Evolutionary conservation across 2,329 filamentous ascomycete species (phyloP), one percentile per base, ranked within the genome.

Genomic region (Myriosclerotinia duriaeana): DNA sequence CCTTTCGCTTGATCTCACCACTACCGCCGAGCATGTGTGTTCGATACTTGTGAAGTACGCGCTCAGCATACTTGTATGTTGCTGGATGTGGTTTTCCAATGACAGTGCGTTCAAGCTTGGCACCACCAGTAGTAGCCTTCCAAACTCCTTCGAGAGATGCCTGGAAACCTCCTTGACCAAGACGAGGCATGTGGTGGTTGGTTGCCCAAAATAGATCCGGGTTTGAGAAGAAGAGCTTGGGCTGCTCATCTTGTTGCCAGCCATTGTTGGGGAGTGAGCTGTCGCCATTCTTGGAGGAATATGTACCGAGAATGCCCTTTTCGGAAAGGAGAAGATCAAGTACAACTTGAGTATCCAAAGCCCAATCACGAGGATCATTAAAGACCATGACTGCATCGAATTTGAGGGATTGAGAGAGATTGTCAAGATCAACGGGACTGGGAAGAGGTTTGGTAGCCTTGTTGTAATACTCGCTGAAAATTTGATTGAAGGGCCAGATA

Each of bases 351-450:
- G 87, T 87, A 77, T 98, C 94, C 12, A 97, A 84, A 0, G 91
- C 93, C 95, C 95, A 99, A 80, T 99, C 95, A 66, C 95, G 87
- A 4, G 95, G 93, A 78, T 98, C 95, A 77, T 97, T 96, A 83
- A 94, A 97, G 8, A 97, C 90, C 74, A 98, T 90, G 38, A 98
- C 87, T 38, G 93, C 93, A 75, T 96, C 92, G 72, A 99, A 89
- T 72, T 92, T 93, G 58, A 94, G 83, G 12, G 82, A 78, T 12
- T 80, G 74, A 0, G 66, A 50, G 22, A 81, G 83, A 17, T 80
- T 79, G 0, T 78, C 76, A 0, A 80, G 80, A 48, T 84, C 78
- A 75, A 69, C 74, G 71, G 34, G 77, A 72, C 38, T 79, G 67
- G 88, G 87, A 0, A 91, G 80, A 1, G 85, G 84, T 48, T 83